Evolutionary conservation across 306 rosid genomes (phyloP).

Genomic region (Myrica gale): DNA sequence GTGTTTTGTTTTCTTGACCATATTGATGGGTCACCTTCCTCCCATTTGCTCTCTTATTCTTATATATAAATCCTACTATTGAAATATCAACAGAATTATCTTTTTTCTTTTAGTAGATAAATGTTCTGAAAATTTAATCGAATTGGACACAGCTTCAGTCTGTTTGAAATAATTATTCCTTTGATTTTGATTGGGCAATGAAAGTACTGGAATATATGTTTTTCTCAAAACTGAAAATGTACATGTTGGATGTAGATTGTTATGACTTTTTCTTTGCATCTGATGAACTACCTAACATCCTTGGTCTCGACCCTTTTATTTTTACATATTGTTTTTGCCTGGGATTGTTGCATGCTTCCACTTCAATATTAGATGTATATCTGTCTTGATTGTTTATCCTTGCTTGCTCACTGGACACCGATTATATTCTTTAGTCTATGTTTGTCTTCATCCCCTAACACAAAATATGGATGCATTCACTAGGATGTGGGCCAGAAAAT

Average conservation of each 20-base stretch:
- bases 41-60: background rate
- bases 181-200: background rate
- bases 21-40: background rate
- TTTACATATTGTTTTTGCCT: background rate
- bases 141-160: background rate
- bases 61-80: background rate
- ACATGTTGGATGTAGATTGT: background rate
- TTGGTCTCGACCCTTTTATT: background rate
- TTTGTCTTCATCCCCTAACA: conserved; percentile 34
- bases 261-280: background rate
- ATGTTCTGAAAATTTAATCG: too few relatives aligned
- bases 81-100: background rate
- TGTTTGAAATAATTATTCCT: background rate
- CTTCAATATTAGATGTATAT: background rate
- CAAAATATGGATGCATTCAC: conserved; percentile 32
- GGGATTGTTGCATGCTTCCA: background rate
- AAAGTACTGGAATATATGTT: background rate
- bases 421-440: conserved; percentile 5
- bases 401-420: background rate
- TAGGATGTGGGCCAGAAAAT: conserved; percentile 98
- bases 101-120: background rate
- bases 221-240: background rate
- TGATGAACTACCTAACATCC: background rate
- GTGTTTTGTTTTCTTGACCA: background rate
- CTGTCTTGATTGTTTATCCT: background rate